Conservation (phyloP, 2,329 filamentous ascomycete genomes). For the Emericellopsis cladophorae region DNA sequence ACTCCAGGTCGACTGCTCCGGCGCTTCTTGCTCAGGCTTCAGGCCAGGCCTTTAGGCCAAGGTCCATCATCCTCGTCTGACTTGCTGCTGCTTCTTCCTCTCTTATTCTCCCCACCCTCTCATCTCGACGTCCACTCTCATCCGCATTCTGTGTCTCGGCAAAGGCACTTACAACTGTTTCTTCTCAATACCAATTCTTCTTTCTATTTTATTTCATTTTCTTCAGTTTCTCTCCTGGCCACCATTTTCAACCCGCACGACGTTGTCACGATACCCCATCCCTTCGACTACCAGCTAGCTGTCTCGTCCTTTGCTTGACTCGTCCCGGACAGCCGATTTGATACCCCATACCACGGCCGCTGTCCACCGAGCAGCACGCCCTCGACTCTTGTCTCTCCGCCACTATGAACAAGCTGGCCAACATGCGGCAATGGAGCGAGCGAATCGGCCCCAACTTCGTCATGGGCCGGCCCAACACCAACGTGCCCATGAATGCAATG, state of each 20-base stretch:
- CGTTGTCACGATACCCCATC: slow-evolving; percentile 7
- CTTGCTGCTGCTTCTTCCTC: slow-evolving; percentile 6
- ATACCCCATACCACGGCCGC: slow-evolving; percentile 7
- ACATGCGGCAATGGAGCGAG: slow-evolving; percentile 61
- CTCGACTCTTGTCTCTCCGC: slow-evolving; percentile 11
- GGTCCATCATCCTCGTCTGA: not conserved
- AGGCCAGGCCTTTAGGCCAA: too few relatives aligned
- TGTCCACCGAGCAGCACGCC: slow-evolving; percentile 11
- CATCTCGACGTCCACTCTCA: slow-evolving; percentile 8
- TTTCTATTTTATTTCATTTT: slow-evolving; percentile 6
- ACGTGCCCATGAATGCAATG: slow-evolving; percentile 41
- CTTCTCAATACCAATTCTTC: slow-evolving; percentile 1
- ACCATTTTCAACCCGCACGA: slow-evolving; percentile 1
- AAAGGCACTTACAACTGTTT: slow-evolving; percentile 1
- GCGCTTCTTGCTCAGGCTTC: slow-evolving; percentile 3
- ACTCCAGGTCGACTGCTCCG: not conserved
- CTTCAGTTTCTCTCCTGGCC: slow-evolving; percentile 13
- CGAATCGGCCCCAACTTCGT: slow-evolving; percentile 57
- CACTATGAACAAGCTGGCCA: slow-evolving; percentile 60
- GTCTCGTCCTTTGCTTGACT: slow-evolving; percentile 9
- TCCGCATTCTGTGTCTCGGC: slow-evolving; percentile 3
- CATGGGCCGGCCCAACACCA: slow-evolving; percentile 46
- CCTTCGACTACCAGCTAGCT: slow-evolving; percentile 7
- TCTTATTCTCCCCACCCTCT: slow-evolving; percentile 13
- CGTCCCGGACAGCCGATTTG: slow-evolving; percentile 12